Evolutionary conservation across 1,139 yeast genomes (phyloP).

Genomic region (Pichia sp.): DNA sequence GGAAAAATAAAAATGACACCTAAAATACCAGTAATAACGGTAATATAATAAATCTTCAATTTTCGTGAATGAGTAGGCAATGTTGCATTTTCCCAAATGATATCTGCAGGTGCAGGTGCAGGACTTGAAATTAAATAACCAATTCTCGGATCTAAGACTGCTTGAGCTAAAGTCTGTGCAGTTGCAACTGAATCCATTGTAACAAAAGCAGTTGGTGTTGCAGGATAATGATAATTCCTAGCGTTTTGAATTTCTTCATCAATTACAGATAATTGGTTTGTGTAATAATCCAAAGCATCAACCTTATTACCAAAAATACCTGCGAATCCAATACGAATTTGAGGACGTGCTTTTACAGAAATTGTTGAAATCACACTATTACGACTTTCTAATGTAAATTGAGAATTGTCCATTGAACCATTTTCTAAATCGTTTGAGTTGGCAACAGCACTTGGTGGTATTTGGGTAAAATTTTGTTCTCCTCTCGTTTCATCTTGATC

Average conservation of each 20-base stretch:
- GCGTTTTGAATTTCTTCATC: constrained; percentile 58
- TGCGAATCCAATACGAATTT: constrained; percentile 42
- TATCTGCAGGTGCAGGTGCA: constrained; percentile 81
- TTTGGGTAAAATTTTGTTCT: too few species aligned
- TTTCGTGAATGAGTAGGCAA: constrained; percentile 51
- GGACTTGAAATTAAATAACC: constrained; percentile 61
- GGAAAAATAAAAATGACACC: constrained; percentile 62
- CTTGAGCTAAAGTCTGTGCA: constrained; percentile 83
- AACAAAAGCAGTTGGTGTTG: constrained; percentile 69
- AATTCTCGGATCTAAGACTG: constrained; percentile 71
- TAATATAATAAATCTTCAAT: constrained; percentile 52
- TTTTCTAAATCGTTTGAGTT: too few species aligned
- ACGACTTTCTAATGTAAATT: constrained; percentile 1
- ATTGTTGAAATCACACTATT: constrained; percentile 14
- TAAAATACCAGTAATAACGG: constrained; percentile 54
- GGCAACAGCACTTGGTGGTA: too few species aligned
- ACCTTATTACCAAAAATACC: constrained; percentile 52
- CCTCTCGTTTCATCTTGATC: too few species aligned
- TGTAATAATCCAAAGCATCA: constrained; percentile 60
- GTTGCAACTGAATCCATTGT: constrained; percentile 82
- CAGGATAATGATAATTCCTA: constrained; percentile 56
- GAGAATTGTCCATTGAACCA: not conserved
- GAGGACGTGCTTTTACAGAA: constrained; percentile 45
- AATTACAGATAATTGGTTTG: constrained; percentile 50
- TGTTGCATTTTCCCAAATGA: constrained; percentile 69